Conservation (phyloP, 495 filamentous ascomycete genomes). For the Penicillium lagena region DNA sequence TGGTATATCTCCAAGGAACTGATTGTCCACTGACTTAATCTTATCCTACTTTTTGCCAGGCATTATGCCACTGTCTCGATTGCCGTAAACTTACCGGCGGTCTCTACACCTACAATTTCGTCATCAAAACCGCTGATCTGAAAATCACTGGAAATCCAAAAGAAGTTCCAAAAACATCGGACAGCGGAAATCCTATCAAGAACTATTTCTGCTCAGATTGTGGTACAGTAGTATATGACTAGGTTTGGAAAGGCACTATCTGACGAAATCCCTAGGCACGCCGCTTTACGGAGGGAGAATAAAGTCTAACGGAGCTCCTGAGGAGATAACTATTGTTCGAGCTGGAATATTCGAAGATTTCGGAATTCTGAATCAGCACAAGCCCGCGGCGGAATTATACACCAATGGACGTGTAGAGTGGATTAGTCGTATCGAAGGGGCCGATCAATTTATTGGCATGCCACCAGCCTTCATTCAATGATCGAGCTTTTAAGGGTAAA, state of each 20-base stretch:
- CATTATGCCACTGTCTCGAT: slow-evolving; percentile 30
- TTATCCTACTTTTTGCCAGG: slow-evolving; percentile 13
- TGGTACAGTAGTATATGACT: slow-evolving; percentile 15
- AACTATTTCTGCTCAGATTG: slow-evolving; percentile 36
- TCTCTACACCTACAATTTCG: slow-evolving; percentile 16
- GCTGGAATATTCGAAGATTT: slow-evolving; percentile 30
- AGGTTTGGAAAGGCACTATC: neutral
- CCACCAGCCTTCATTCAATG: neutral
- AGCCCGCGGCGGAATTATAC: slow-evolving; percentile 25
- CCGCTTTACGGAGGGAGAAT: slow-evolving; percentile 24
- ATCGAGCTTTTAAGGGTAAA: too few species aligned
- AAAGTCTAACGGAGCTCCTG: slow-evolving; percentile 8
- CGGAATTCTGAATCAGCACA: slow-evolving; percentile 12
- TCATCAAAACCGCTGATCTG: slow-evolving; percentile 19
- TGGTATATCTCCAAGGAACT: slow-evolving; percentile 4
- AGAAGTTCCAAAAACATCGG: slow-evolving; percentile 22
- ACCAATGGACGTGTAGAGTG: slow-evolving; percentile 17
- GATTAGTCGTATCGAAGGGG: slow-evolving; percentile 21
- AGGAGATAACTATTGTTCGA: slow-evolving; percentile 19
- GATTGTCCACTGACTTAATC: neutral
- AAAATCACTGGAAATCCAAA: slow-evolving; percentile 24
- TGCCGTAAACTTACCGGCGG: slow-evolving; percentile 31
- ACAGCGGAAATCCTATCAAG: slow-evolving; percentile 26
- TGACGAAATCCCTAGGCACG: slow-evolving; percentile 20
- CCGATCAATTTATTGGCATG: slow-evolving; percentile 24